Base-by-base conservation (phyloP, 148 eudicot genomes). In the Agrostemma githago region DNA sequence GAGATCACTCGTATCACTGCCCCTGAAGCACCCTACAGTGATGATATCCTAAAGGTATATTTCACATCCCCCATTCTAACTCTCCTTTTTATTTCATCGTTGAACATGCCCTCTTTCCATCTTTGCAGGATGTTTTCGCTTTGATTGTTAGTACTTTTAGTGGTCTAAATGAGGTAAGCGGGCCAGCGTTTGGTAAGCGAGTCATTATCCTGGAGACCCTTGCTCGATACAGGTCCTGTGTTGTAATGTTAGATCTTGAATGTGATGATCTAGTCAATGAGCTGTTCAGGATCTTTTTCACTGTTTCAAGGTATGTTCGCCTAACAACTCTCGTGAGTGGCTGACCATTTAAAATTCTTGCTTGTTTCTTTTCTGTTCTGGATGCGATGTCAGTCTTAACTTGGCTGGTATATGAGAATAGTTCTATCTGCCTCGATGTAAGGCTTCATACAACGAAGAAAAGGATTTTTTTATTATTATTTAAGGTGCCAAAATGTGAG, bases 1-100 rank as follows among this genome's bases (percentile, higher is more conserved):
- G 99, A 95, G 85, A 90, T 92, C 71, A 92, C 97, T 68, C 83
- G 99, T 80, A 92, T 95, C 70, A 95, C 99, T 79, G 99, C 99
- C 70, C 99, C 99, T 64, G 96, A 95, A 71, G 92, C 97, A 43
- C 99, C 99, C 51, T 95, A 95, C 58, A 88, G 86, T 37, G 99
- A 95, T 79, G 94, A 87, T 21, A 81, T 90, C 76, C 79, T 95
- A 26, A 95, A 90, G 96, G 99, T 95, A 77, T 51, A 10, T 51
- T 11, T 15, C 56, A 51, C 56, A 10, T 51, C 11, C 53, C 15
- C 14, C 11, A 10, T 1, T 2, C 56, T 51, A 3, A 10, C 54
- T 48, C 12, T 48, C 12, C 14, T 9, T 51, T 11, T 11, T 51
- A 51, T 51, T 3, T 51, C 14, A 51, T 51, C 11, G 12, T 48